Percentiles rank a stretch among this genome's conserved stretches.
phyloP scores from a whole-genome alignment of 2,329 filamentous ascomycete species.

The Niveomyces coronatus region DNA sequence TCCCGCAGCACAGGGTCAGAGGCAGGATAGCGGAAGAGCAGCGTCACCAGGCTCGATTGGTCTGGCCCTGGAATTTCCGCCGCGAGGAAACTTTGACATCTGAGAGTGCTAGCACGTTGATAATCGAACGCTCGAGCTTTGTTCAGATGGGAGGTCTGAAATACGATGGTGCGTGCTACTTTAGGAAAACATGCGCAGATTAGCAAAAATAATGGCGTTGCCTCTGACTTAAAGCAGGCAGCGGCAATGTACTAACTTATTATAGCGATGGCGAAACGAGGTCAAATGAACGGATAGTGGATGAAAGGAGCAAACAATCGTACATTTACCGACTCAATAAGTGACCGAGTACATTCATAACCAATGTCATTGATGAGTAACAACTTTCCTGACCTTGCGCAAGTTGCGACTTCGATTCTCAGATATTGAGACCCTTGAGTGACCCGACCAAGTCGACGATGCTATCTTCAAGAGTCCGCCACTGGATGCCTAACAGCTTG shows the following conservation, averaged over 20 bases:
- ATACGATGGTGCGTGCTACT: too few species aligned
- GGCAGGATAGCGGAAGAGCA: neutral
- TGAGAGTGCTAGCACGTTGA: too few species aligned
- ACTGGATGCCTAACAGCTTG: conserved; percentile 52
- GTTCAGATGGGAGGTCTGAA: too few species aligned
- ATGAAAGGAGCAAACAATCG: too few species aligned
- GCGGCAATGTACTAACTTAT: too few species aligned
- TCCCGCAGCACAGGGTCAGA: neutral
- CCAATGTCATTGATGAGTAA: conserved; percentile 1
- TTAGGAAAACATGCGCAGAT: neutral
- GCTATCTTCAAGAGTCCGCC: conserved; percentile 49
- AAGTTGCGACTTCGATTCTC: neutral
- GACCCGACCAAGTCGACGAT: conserved; percentile 55
- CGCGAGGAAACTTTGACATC: too few species aligned
- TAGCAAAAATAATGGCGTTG: conserved; percentile 1
- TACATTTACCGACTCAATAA: too few species aligned
- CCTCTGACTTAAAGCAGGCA: conserved; percentile 4
- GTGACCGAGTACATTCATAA: too few species aligned
- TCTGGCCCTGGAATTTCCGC: conserved; percentile 5
- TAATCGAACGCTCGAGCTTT: too few species aligned
- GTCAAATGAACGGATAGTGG: too few species aligned
- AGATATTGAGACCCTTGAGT: conserved; percentile 37
- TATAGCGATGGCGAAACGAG: too few species aligned
- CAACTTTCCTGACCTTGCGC: neutral
- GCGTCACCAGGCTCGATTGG: conserved; percentile 5